Conservation (phyloP, 2,329 filamentous ascomycete genomes). For the Coniochaeta hoffmannii region DNA sequence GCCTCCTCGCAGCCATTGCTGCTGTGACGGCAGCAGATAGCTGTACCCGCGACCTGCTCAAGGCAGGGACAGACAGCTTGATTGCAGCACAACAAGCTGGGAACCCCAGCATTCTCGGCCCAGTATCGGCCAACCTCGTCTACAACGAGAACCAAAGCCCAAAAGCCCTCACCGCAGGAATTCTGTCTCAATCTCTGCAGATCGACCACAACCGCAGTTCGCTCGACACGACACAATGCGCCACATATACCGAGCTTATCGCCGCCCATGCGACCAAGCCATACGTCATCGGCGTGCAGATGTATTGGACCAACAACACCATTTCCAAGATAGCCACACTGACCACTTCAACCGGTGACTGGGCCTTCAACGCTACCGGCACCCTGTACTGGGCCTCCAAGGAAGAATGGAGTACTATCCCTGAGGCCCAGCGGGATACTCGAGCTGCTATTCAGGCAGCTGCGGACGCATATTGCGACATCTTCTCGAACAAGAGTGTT, state of each 20-base stretch:
- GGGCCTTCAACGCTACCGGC: constrained; percentile 28
- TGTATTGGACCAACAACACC: constrained; percentile 1
- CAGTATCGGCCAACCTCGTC: constrained; percentile 5
- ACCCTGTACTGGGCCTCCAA: constrained; percentile 23
- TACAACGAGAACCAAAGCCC: constrained; percentile 12
- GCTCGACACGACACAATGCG: constrained; percentile 25
- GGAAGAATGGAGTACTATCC: constrained; percentile 25
- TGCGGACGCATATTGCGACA: constrained; percentile 24
- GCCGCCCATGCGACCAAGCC: constrained; percentile 19
- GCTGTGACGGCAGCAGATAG: constrained; percentile 4
- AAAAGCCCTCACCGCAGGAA: not conserved
- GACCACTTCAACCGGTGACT: constrained; percentile 25
- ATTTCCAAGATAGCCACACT: constrained; percentile 21
- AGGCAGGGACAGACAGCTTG: constrained; percentile 12
- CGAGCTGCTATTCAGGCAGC: constrained; percentile 24
- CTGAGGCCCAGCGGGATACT: constrained; percentile 19
- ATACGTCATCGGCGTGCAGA: constrained; percentile 27
- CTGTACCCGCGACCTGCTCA: constrained; percentile 15
- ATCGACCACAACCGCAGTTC: constrained; percentile 27
- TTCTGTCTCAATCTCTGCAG: constrained; percentile 13
- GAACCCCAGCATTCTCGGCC: constrained; percentile 11
- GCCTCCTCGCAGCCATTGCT: not conserved
- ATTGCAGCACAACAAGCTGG: constrained; percentile 15
- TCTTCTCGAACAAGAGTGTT: constrained; percentile 20
- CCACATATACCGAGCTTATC: constrained; percentile 29